Base-by-base conservation (phyloP, 2,329 filamentous ascomycete species). In the Colletotrichum sansevieriae region DNA sequence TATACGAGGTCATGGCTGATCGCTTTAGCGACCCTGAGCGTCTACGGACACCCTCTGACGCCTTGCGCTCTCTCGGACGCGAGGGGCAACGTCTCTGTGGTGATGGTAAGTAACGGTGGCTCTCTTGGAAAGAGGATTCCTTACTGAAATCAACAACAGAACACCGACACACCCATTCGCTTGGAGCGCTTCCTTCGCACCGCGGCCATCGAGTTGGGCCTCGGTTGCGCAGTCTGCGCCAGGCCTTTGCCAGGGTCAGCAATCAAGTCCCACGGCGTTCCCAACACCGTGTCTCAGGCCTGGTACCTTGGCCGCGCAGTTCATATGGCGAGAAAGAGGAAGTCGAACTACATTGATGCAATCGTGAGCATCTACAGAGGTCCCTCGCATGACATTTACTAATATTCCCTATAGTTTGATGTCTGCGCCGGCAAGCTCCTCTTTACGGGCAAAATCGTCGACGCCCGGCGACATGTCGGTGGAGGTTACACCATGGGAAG, bases 401-500 rank as follows among this genome's bases (percentile, higher is more conserved):
- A 1, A 12, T 5, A 12, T 11, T 3, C 3, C 11, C 37, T 2
- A 35, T 74, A 71, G 67, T 73, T 72, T 13, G 60, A 68, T 41
- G 58, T 69, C 4, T 79, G 76, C 15, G 75, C 75, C 22, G 79
- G 79, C 49, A 77, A 76, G 43, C 70, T 81, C 0, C 74, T 82
- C 1, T 82, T 78, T 47, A 78, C 75, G 0, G 80, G 81, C 20
- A 82, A 83, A 65, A 79, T 82, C n/a, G 47, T 80, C 25, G 78
- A 81, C 46, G 80, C 82, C 1, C 73, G 74, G n/a, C 76, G 81
- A 11, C 76, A 77, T 44, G 73, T 83, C 2, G 76, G 75, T 8
- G 78, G 78, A 4, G 81, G 81, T 11, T 82, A 82, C 72, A 82
- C 81, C 1, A 78, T 81, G 76, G 81, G 81, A 29, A 75, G 77